phyloP scores from a whole-genome alignment of 441 rosid genomes.

The Adansonia rubrostipa region DNA sequence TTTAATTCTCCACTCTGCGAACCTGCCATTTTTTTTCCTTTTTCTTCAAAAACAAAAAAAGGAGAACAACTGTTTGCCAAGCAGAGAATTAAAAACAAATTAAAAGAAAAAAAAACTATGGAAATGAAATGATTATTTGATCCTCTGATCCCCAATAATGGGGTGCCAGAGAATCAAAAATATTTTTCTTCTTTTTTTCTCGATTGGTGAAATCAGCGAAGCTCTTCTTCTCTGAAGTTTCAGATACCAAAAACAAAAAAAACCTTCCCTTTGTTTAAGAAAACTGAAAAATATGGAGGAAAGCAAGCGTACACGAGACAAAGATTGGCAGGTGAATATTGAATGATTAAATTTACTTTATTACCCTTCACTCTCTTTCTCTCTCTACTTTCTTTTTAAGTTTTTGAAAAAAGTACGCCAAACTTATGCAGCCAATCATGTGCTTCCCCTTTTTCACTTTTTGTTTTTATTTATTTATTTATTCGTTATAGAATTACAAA shows the following conservation, averaged over 20 bases:
- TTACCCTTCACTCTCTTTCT: conserved; percentile 31
- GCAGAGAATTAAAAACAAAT: neutral
- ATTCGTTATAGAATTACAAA: no score
- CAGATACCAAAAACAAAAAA: neutral
- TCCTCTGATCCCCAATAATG: conserved; percentile 34
- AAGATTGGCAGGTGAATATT: conserved; percentile 38
- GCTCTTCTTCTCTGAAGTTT: neutral
- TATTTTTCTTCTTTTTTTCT: neutral
- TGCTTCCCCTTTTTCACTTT: conserved; percentile 3
- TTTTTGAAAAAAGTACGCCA: conserved; percentile 7
- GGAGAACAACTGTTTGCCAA: conserved; percentile 11
- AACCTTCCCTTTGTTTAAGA: conserved; percentile 16
- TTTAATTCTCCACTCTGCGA: conserved; percentile 39
- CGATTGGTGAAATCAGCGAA: neutral
- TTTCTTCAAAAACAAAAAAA: neutral
- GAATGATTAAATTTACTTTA: conserved; percentile 19
- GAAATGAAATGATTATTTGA: conserved; percentile 23
- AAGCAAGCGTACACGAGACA: conserved; percentile 35
- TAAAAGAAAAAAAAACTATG: neutral
- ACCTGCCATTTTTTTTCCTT: conserved; percentile 37
- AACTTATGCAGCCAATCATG: conserved; percentile 27
- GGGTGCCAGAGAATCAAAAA: neutral
- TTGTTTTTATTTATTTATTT: neutral
- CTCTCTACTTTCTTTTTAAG: neutral
- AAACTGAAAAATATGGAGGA: conserved; percentile 23